These are phyloP conservation scores for Chytriomyces hyalinus DNA, from an alignment of 192 early-diverging fungal genomes.

Conservation along the genomic window DNA sequence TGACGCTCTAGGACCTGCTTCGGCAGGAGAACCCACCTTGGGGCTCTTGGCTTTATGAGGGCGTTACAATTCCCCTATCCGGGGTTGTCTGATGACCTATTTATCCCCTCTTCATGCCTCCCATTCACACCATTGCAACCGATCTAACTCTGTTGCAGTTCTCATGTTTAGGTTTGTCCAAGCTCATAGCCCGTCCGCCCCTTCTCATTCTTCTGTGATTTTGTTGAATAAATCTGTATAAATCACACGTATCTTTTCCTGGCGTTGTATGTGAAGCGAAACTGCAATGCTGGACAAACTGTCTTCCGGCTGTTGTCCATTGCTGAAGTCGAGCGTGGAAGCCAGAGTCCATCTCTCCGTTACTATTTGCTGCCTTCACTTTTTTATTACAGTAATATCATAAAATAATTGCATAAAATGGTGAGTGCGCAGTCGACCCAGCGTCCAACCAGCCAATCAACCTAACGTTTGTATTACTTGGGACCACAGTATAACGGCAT, in stretches of 20 bases:
- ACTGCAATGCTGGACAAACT: too few species aligned
- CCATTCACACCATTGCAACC: background rate
- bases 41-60: background rate
- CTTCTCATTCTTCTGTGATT: background rate
- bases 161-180: too few species aligned
- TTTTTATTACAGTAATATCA: too few species aligned
- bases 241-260: background rate
- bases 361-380: too few species aligned
- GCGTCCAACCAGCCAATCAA: too few species aligned
- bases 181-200: background rate
- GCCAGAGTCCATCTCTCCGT: too few species aligned
- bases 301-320: too few species aligned
- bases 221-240: background rate
- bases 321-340: too few species aligned
- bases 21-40: background rate
- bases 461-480: background rate
- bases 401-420: too few species aligned
- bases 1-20: background rate
- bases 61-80: background rate
- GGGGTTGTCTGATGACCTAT: background rate
- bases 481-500: conserved; percentile 45
- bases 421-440: too few species aligned
- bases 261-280: too few species aligned
- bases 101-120: background rate
- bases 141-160: background rate